These are phyloP conservation scores for Arxiozyma heterogenica DNA, from an alignment of 1,139 yeast genomes.

Conservation along the genomic window DNA sequence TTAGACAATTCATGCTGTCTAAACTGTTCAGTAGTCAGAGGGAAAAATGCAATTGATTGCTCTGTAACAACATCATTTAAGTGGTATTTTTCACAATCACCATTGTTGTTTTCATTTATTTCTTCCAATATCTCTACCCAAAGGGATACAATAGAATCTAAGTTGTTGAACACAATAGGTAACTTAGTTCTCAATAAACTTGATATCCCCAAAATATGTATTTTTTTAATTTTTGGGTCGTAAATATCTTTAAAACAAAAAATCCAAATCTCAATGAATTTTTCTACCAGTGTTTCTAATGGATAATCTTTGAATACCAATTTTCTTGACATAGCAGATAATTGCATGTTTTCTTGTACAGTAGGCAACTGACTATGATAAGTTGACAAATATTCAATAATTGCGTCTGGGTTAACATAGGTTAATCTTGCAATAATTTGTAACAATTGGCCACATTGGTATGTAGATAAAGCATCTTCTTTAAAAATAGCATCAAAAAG, in stretches of 20 bases:
- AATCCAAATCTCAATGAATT: slow-evolving; percentile 32
- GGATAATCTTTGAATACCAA: slow-evolving; percentile 21
- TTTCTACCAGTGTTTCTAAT: slow-evolving; percentile 20
- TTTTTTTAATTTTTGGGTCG: slow-evolving; percentile 59
- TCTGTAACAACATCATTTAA: slow-evolving; percentile 37
- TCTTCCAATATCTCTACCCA: slow-evolving; percentile 65
- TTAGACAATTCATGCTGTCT: slow-evolving; percentile 43
- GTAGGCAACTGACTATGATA: slow-evolving; percentile 22
- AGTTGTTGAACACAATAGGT: slow-evolving; percentile 26
- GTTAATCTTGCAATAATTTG: slow-evolving; percentile 48
- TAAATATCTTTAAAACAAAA: slow-evolving; percentile 28
- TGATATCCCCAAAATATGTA: slow-evolving; percentile 51
- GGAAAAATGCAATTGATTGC: slow-evolving; percentile 23
- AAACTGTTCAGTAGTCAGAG: slow-evolving; percentile 45
- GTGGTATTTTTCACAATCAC: slow-evolving; percentile 57
- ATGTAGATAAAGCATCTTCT: slow-evolving; percentile 26
- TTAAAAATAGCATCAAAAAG: slow-evolving; percentile 24
- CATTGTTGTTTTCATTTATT: slow-evolving; percentile 50
- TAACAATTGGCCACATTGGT: slow-evolving; percentile 41
- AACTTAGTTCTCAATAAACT: slow-evolving; percentile 35
- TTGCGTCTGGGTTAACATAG: slow-evolving; percentile 39
- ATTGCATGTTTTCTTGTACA: slow-evolving; percentile 15
- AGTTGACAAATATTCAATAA: slow-evolving; percentile 34
- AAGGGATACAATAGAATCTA: slow-evolving; percentile 40
- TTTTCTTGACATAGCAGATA: slow-evolving; percentile 19